A percentile compares a stretch with the other conserved stretches of the same genome.
Conservation (phyloP, 2,329 filamentous ascomycete species). For the Grosmannia serpens region DNA sequence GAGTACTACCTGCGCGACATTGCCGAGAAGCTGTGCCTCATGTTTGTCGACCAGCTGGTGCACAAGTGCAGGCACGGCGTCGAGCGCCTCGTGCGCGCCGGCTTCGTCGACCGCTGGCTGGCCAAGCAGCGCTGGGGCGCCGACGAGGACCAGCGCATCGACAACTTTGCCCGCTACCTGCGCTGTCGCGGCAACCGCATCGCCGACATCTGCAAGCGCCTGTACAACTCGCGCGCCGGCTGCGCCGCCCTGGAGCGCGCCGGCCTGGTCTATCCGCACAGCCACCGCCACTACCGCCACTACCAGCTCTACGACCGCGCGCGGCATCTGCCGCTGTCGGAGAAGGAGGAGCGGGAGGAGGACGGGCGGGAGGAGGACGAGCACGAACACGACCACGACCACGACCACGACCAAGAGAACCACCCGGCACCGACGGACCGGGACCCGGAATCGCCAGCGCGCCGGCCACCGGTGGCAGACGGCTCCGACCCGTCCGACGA, state of each 20-base stretch:
- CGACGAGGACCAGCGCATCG: slow-evolving; percentile 36
- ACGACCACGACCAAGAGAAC: background rate
- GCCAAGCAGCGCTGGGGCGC: slow-evolving; percentile 59
- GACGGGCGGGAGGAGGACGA: background rate
- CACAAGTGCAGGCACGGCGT: slow-evolving; percentile 39
- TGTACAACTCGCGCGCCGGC: slow-evolving; percentile 39
- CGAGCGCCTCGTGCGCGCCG: slow-evolving; percentile 46
- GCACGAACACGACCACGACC: background rate
- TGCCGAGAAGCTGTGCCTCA: slow-evolving; percentile 47
- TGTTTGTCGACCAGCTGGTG: slow-evolving; percentile 47
- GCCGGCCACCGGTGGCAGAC: too few relatives aligned
- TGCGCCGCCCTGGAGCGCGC: slow-evolving; percentile 37
- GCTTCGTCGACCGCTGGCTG: slow-evolving; percentile 64
- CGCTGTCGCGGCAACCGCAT: slow-evolving; percentile 38
- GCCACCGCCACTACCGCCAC: slow-evolving; percentile 18
- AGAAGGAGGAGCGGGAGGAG: background rate
- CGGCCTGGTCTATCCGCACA: slow-evolving; percentile 30
- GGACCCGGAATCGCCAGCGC: background rate
- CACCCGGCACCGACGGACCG: background rate
- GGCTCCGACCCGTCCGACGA: background rate
- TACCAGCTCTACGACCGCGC: slow-evolving; percentile 18
- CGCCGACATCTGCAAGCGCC: slow-evolving; percentile 38
- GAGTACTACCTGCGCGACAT: slow-evolving; percentile 52
- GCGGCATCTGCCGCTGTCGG: slow-evolving; percentile 10
- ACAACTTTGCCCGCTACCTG: slow-evolving; percentile 42